Base-by-base conservation (phyloP, 1,284 basidiomycete species). In the Takashimella koratensis region DNA sequence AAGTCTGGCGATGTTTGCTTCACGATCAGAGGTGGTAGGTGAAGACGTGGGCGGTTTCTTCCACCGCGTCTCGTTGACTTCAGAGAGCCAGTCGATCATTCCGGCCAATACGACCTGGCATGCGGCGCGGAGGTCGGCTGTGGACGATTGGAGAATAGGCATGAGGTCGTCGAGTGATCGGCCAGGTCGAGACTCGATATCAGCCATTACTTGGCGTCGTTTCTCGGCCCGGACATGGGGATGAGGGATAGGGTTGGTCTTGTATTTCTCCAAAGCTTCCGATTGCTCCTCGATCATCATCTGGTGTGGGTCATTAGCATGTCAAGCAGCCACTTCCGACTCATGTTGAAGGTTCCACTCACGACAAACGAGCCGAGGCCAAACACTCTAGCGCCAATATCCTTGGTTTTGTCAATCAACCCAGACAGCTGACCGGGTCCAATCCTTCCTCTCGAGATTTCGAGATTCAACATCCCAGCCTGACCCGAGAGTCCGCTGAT, bases 41-140 rank as follows among this genome's bases (percentile, higher is more conserved):
- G 62, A 50, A 36, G 41, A 43, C 1, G 49, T 40, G 24, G 59
- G 73, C 36, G 53, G 54, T 60, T 63, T 70, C 51, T 72, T 51
- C 76, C 80, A 84, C 25, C 83, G 77, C 12, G 75, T 73, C 13
- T 69, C 73, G 65, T 85, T 85, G 57, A 82, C 71, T 43, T 74
- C 65, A 16, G 76, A 67, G 24, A 84, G 58, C 48, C 77, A 75
- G 4, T 63, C 60, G 23, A 76, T 65, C 8, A 73, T 69, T 22
- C 72, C 73, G 13, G 57, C 57, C 16, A 83, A 66, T 2, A 72
- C 79, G 3, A 56, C 66, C 5, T 71, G 59, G 26, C 75, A 74
- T 0, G 79, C 74, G 4, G 59, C 47, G 16, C 82, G 79, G 0
- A 84, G 70, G 1, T 77, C 74, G 10, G 60, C 51, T 0, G 83